Evolutionary conservation across 495 filamentous ascomycete genomes (phyloP), one percentile per base, ranked within the genome.

Genomic region (Xylaria intraflava): DNA sequence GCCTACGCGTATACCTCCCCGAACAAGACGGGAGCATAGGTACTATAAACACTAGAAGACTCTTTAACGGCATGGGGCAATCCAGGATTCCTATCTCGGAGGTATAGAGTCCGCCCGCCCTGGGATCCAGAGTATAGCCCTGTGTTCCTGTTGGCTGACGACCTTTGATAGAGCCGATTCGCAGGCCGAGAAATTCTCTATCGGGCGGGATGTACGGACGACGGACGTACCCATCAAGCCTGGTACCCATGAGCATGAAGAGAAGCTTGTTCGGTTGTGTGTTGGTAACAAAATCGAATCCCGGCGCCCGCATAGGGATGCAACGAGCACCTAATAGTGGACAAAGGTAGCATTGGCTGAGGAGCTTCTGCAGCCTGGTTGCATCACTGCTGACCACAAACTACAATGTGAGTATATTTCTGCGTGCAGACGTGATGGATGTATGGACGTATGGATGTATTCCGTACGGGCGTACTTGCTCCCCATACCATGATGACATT

Each of bases 151-250:
- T 31, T 12, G 26, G 11, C 31, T 42, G 26, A 10, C 16, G 35
- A 38, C 47, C n/a, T 30, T 12, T 22, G 36, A 41, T 22, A 29
- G 22, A 40, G 24, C 11, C 44, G 39, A 27, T 52, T 42, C 35
- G 35, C 33, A 30, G 26, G 27, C 43, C 43, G 44, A 54, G 16
- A 48, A 48, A 41, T 26, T 46, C 41, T 24, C 51, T 31, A 54
- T 48, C 51, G 29, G 30, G 51, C 51, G 26, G 46, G 24, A 46
- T 53, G 42, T 30, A 46, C n/a, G n/a, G n/a, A n/a, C n/a, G n/a
- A n/a, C n/a, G n/a, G n/a, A n/a, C n/a, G n/a, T n/a, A n/a, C n/a
- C n/a, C n/a, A n/a, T n/a, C n/a, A n/a, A n/a, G n/a, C n/a, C n/a
- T n/a, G n/a, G n/a, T n/a, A n/a, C n/a, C n/a, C n/a, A n/a, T n/a